Evolutionary conservation across 179 eudicot species (phyloP).

Genomic region (Actinidia arguta): DNA sequence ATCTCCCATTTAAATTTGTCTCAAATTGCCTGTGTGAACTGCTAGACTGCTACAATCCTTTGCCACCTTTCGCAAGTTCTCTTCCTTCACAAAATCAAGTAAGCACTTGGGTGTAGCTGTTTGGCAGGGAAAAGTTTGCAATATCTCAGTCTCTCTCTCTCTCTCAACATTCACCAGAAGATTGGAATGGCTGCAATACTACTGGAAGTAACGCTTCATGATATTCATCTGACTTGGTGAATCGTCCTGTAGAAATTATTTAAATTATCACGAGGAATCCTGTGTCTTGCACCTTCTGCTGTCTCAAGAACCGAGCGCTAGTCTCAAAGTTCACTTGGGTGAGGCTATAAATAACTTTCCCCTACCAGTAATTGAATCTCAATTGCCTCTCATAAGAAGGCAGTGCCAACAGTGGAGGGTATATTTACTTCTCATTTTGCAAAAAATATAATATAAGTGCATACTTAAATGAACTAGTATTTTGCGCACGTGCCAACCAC

Average conservation of each 20-base stretch:
- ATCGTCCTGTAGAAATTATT: conserved; percentile 78
- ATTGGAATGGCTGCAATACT: conserved; percentile 71
- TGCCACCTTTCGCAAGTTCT: conserved; percentile 69
- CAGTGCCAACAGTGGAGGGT: conserved; percentile 92
- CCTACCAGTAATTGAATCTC: conserved; percentile 85
- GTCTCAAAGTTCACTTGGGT: conserved; percentile 53
- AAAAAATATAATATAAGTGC: too few species aligned
- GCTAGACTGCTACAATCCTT: conserved; percentile 60
- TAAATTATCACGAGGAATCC: conserved; percentile 87
- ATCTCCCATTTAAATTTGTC: conserved; percentile 86
- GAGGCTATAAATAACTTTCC: conserved; percentile 70
- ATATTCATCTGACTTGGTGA: conserved; percentile 76
- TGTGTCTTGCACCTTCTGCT: conserved; percentile 93
- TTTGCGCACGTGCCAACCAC: too few species aligned
- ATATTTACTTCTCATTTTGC: too few species aligned
- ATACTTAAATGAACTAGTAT: too few species aligned
- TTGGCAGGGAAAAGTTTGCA: conserved; percentile 79
- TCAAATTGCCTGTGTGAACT: conserved; percentile 86
- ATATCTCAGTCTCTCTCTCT: conserved; percentile 77
- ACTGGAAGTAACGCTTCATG: conserved; percentile 74
- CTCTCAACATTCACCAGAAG: conserved; percentile 69
- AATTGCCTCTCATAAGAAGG: conserved; percentile 96
- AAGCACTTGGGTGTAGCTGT: conserved; percentile 70
- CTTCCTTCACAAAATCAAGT: conserved; percentile 94
- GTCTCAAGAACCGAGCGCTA: conserved; percentile 71